Base-by-base conservation (phyloP, 371 early-diverging fungal species). In the Rhizopus arrhizus region DNA sequence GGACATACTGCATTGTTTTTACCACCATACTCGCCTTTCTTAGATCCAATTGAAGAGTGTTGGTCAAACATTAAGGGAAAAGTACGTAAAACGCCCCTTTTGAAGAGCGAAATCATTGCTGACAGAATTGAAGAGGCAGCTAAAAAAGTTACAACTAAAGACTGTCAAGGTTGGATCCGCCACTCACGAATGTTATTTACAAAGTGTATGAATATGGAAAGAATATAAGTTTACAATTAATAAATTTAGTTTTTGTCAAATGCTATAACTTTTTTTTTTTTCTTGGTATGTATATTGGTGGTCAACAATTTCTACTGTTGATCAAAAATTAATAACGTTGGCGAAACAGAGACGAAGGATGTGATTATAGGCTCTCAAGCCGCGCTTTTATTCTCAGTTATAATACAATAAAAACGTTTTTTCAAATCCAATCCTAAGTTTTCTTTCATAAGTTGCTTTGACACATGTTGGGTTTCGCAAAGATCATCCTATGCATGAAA, bases 141-240 rank as follows among this genome's bases (percentile, higher is more conserved):
- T 34, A 47, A 64, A 31, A 64, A 58, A 61, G 55, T 57, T 53
- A 57, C 61, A 65, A 45, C 45, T 46, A 38, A 56, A 59, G 61
- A 56, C 56, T 56, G 57, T 60, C 60, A 60, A 60, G 60, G 65
- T 52, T 65, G 53, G 53, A 65, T 56, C 53, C 47, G 63, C 52
- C 53, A 57, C 40, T 57, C 45, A 43, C 53, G 41, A 63, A 45
- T 42, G 45, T 53, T 53, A 53, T 63, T 57, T 53, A 16, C 45
- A 45, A 45, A 45, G 45, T 45, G 45, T 45, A 45, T 45, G 45
- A 45, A 45, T 45, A 45, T 45, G 45, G 45, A 45, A 45, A 45
- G 45, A 45, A 45, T n/a, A n/a, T n/a, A n/a, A n/a, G n/a, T n/a
- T n/a, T n/a, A n/a, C n/a, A n/a, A n/a, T n/a, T n/a, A n/a, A n/a